phyloP scores from a whole-genome alignment of 1,139 yeast species.

The Suhomyces bolitotheri region DNA sequence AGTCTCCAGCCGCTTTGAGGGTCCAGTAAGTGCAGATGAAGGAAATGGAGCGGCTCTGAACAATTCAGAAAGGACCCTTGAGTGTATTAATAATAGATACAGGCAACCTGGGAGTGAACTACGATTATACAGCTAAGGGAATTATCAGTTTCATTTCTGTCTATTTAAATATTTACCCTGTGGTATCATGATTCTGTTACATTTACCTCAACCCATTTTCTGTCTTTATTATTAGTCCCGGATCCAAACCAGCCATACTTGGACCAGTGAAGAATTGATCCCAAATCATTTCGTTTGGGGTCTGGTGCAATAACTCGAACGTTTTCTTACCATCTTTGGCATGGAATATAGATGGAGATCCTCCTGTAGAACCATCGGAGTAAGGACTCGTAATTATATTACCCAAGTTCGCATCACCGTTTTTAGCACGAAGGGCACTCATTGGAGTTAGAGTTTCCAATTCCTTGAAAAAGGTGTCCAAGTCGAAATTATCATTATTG shows the following conservation, averaged over 20 bases:
- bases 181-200: too few relatives aligned
- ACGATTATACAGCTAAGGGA: too few relatives aligned
- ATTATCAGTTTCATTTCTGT: too few relatives aligned
- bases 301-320: slow-evolving; percentile 62
- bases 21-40: too few relatives aligned
- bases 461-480: slow-evolving; percentile 48
- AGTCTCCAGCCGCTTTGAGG: slow-evolving; percentile 14
- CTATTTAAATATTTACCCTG: too few relatives aligned
- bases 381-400: slow-evolving; percentile 4
- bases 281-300: slow-evolving; percentile 74
- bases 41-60: too few relatives aligned
- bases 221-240: slow-evolving; percentile 3
- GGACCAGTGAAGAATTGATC: slow-evolving; percentile 62
- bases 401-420: neutral
- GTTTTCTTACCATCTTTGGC: slow-evolving; percentile 52
- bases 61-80: too few relatives aligned
- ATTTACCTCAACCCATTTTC: too few relatives aligned
- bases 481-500: slow-evolving; percentile 22
- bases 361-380: slow-evolving; percentile 6
- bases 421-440: neutral
- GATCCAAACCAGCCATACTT: slow-evolving; percentile 3
- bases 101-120: too few relatives aligned
- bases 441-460: slow-evolving; percentile 25
- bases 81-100: too few relatives aligned
- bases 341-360: slow-evolving; percentile 9